Conservation (phyloP, 2,329 filamentous ascomycete species). For the Colletotrichum cereale region DNA sequence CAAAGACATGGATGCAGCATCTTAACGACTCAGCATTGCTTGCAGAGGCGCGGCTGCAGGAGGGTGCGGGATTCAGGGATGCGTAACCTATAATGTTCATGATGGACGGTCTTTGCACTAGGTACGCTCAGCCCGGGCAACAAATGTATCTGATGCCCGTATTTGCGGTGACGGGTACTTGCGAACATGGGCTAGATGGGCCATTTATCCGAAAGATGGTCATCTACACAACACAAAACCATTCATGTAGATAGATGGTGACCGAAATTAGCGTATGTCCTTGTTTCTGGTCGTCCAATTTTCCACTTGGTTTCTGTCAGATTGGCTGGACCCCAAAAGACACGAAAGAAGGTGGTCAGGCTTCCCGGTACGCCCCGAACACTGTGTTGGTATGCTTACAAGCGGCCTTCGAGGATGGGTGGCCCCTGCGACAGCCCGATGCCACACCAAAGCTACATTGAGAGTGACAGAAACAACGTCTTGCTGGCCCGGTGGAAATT, state of each 20-base stretch:
- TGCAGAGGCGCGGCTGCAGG: constrained; percentile 5
- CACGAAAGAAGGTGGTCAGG: constrained; percentile 15
- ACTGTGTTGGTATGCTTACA: constrained; percentile 5
- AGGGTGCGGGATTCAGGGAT: constrained; percentile 20
- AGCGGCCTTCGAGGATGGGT: constrained; percentile 13
- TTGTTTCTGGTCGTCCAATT: constrained; percentile 10
- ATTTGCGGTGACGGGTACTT: background rate
- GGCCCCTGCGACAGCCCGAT: constrained; percentile 21
- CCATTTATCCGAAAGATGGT: background rate
- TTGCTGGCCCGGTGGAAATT: background rate
- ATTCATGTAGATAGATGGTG: background rate
- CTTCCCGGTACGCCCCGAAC: constrained; percentile 11
- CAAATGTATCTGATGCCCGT: background rate
- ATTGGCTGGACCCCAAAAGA: constrained; percentile 19
- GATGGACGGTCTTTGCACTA: constrained; percentile 13
- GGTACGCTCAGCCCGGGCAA: background rate
- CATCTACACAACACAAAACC: constrained; percentile 12
- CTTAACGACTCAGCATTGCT: constrained; percentile 27
- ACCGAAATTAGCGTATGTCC: background rate
- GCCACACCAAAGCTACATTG: background rate
- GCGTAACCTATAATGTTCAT: background rate
- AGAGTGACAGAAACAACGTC: background rate
- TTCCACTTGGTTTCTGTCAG: background rate
- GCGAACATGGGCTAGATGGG: background rate
- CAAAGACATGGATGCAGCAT: constrained; percentile 26